A percentile compares a stretch with the other conserved stretches of the same genome.
Conservation (phyloP, 257 asterid genomes). For the Vinca minor region DNA sequence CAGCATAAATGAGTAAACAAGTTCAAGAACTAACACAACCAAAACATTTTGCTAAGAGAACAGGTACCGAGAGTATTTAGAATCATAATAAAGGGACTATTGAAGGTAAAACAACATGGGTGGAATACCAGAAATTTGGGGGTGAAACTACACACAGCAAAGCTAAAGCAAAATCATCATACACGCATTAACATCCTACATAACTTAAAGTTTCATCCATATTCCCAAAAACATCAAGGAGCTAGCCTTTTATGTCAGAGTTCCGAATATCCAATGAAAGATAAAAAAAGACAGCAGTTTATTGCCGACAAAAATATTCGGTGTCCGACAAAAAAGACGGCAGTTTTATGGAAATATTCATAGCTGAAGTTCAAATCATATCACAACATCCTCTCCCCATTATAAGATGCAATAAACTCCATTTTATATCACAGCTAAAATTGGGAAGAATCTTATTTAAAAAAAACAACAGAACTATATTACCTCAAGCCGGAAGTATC, state of each 20-base stretch:
- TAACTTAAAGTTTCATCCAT: no score
- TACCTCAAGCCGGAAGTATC: constrained; percentile 84
- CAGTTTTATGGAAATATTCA: background rate
- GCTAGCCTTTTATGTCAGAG: no score
- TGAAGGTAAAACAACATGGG: no score
- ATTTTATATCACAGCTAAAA: background rate
- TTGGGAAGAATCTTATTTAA: background rate
- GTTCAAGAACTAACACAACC: background rate
- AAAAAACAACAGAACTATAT: background rate
- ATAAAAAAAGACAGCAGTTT: background rate
- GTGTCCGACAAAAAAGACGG: no score
- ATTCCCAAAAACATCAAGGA: background rate
- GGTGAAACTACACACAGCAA: no score
- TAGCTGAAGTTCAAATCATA: no score
- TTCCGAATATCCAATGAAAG: background rate
- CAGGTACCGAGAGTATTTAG: no score
- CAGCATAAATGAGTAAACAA: constrained; percentile 4
- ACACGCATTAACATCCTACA: no score
- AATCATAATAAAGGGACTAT: constrained; percentile 4
- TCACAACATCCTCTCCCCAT: background rate
- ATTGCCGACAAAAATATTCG: background rate
- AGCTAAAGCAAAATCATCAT: background rate
- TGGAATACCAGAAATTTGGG: background rate
- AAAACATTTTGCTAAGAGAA: background rate
- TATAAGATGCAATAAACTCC: background rate